These are phyloP conservation scores for Silene uniflora DNA, from an alignment of 148 eudicot genomes.

Conservation along the genomic window DNA sequence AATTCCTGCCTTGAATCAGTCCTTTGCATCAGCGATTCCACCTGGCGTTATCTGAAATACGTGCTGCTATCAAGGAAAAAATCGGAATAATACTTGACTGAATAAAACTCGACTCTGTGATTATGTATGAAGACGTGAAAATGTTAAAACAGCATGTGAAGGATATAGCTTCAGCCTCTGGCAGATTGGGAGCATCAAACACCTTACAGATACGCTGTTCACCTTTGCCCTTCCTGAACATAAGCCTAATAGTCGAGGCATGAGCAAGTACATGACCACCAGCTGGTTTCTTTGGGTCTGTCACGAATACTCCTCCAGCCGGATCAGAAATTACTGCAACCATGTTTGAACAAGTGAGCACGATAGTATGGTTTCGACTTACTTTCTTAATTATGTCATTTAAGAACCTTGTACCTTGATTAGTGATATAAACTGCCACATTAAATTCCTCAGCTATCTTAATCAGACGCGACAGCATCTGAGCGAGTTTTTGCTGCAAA, in stretches of 20 bases:
- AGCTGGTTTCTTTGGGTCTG: slow-evolving; percentile 72
- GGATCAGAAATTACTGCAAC: slow-evolving; percentile 75
- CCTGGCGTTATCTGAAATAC: slow-evolving; percentile 95
- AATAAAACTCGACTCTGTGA: neutral
- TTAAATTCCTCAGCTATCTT: slow-evolving; percentile 94
- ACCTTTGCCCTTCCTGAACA: slow-evolving; percentile 98
- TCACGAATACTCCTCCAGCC: slow-evolving; percentile 12
- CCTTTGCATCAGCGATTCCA: slow-evolving; percentile 97
- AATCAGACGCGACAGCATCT: slow-evolving; percentile 80
- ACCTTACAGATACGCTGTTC: slow-evolving; percentile 98
- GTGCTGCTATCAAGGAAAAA: slow-evolving; percentile 49
- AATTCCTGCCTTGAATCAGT: slow-evolving; percentile 35
- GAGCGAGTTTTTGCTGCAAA: slow-evolving; percentile 92
- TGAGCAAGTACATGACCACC: slow-evolving; percentile 99
- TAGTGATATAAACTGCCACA: slow-evolving; percentile 87
- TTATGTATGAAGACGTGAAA: no score
- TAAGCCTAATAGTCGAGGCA: slow-evolving; percentile 83
- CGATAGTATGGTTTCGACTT: neutral
- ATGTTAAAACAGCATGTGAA: slow-evolving; percentile 11
- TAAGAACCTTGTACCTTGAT: slow-evolving; percentile 51
- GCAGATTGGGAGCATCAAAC: slow-evolving; percentile 95
- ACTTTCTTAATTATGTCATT: neutral
- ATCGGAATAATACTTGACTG: neutral
- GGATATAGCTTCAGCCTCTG: slow-evolving; percentile 99
- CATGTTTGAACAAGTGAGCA: neutral